Percentiles rank a stretch among this genome's conserved stretches.
These are phyloP conservation scores for Potentilla sterilis DNA, from an alignment of 306 rosid genomes.

Conservation along the genomic window DNA sequence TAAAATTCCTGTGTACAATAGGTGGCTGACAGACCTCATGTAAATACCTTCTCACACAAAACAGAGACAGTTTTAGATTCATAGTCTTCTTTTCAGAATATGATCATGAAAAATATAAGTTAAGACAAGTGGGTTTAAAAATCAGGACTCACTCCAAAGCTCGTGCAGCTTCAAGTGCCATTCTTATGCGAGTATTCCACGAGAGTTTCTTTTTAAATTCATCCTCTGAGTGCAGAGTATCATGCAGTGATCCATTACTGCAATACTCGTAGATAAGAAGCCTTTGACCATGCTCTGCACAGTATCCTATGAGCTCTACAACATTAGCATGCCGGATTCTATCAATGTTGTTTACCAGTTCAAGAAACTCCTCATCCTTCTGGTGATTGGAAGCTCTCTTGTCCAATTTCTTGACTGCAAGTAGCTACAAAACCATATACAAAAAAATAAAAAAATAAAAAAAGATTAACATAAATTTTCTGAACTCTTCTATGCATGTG, in stretches of 20 bases:
- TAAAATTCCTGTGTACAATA: constrained; percentile 83
- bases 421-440: constrained; percentile 54
- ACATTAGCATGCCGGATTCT: constrained; percentile 74
- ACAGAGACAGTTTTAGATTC: constrained; percentile 23
- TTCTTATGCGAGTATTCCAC: constrained; percentile 82
- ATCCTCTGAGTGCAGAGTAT: constrained; percentile 70
- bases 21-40: constrained; percentile 91
- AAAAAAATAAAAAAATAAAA: constrained; percentile 19
- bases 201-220: constrained; percentile 61
- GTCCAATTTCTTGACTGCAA: constrained; percentile 88
- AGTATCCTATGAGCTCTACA: constrained; percentile 84
- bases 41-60: constrained; percentile 62
- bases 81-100: not conserved
- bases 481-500: constrained; percentile 21
- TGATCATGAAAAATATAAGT: not conserved
- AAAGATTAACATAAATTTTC: constrained; percentile 15
- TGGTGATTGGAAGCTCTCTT: constrained; percentile 58
- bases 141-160: constrained; percentile 83
- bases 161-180: constrained; percentile 97
- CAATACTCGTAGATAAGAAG: constrained; percentile 91
- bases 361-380: constrained; percentile 79
- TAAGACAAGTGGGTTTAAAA: not conserved
- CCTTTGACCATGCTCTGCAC: constrained; percentile 96
- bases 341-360: constrained; percentile 73
- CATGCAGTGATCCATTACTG: constrained; percentile 75